Percentiles rank a stretch among this genome's conserved stretches.
Conservation (phyloP, 768 basidiomycete genomes). For the Boletus rubropictus region DNA sequence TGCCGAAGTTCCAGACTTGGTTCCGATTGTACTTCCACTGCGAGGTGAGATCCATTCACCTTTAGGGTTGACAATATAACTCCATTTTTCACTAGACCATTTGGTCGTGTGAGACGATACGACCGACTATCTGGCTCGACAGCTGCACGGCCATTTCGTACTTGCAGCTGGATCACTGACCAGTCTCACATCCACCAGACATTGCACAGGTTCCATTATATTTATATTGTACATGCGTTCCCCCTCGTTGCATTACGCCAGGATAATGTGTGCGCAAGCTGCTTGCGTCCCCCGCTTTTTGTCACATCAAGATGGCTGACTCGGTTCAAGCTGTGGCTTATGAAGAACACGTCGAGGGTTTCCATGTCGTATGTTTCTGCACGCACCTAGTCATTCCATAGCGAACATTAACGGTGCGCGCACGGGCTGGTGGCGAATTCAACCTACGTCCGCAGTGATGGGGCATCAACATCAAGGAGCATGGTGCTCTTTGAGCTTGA, state of each 20-base stretch:
- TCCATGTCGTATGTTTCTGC: conserved; percentile 7
- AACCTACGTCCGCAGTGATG: conserved; percentile 23
- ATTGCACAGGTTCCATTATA: conserved; percentile 20
- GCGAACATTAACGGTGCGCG: conserved; percentile 12
- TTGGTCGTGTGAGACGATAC: conserved; percentile 20
- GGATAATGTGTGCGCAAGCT: conserved; percentile 6
- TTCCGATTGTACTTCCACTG: conserved; percentile 67
- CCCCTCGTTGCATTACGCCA: conserved; percentile 21
- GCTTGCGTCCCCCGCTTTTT: conserved; percentile 6
- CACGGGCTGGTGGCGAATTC: conserved; percentile 13
- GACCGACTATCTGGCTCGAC: conserved; percentile 3
- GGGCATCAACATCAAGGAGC: conserved; percentile 11
- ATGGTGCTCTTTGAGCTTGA: conserved; percentile 14
- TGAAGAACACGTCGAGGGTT: conserved; percentile 23
- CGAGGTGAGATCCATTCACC: conserved; percentile 47
- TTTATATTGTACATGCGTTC: conserved; percentile 23
- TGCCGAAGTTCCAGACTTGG: conserved; percentile 68
- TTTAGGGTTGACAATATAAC: conserved; percentile 2
- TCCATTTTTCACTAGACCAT: conserved; percentile 20
- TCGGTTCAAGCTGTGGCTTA: conserved; percentile 5
- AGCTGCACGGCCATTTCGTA: neutral
- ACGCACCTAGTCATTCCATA: conserved; percentile 5
- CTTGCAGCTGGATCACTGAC: conserved; percentile 4
- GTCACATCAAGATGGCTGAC: conserved; percentile 10
- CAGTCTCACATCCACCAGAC: neutral